These are phyloP conservation scores for Lathyrus oleraceus DNA, from an alignment of 306 rosid genomes.

Conservation along the genomic window DNA sequence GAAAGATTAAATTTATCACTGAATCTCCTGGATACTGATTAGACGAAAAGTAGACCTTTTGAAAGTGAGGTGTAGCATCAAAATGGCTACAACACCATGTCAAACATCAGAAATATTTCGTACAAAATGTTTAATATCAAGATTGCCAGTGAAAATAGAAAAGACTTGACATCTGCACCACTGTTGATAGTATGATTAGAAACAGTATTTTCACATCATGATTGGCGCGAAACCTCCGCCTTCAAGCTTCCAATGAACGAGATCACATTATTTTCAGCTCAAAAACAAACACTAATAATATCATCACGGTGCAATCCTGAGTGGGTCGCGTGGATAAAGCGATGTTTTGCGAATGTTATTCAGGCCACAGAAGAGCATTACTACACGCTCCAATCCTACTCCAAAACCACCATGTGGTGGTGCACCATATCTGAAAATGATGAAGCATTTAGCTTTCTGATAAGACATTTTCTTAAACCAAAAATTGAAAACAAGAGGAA, in stretches of 20 bases:
- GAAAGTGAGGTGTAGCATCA: neutral
- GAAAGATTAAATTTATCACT: neutral
- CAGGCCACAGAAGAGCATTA: slow-evolving; percentile 87
- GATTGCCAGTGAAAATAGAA: neutral
- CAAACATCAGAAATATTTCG: neutral
- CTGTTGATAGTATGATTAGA: neutral
- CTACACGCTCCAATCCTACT: slow-evolving; percentile 92
- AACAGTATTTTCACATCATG: neutral
- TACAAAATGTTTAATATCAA: neutral
- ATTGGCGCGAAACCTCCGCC: neutral
- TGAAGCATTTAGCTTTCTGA: slow-evolving; percentile 15
- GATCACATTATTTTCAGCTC: neutral
- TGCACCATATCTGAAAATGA: slow-evolving; percentile 74
- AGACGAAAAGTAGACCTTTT: neutral
- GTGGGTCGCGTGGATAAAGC: slow-evolving; percentile 88
- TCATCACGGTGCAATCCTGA: slow-evolving; percentile 51
- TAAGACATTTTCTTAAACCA: neutral
- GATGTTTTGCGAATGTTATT: slow-evolving; percentile 87
- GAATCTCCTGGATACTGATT: neutral
- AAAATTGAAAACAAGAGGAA: neutral
- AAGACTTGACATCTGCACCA: neutral
- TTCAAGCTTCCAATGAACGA: neutral
- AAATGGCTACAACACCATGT: neutral
- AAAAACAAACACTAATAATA: neutral
- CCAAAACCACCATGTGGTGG: slow-evolving; percentile 97